These are phyloP conservation scores for Phycomyces nitens DNA, from an alignment of 192 early-diverging fungal genomes.

Conservation along the genomic window DNA sequence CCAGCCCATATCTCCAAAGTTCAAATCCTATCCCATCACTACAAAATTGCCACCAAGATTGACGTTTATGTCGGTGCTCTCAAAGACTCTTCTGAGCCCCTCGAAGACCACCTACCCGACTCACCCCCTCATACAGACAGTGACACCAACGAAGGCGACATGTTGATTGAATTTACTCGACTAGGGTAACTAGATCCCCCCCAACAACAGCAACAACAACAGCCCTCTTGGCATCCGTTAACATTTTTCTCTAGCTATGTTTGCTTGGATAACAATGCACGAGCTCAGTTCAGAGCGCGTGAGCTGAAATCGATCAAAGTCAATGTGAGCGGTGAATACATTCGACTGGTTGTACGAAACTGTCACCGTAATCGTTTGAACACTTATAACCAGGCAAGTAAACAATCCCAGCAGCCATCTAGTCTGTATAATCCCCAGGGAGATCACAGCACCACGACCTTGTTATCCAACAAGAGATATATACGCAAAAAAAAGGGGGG, in stretches of 20 bases:
- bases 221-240: too few relatives aligned
- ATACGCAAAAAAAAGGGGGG: too few relatives aligned
- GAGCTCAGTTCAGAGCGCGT: constrained; percentile 59
- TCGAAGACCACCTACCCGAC: constrained; percentile 1
- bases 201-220: too few relatives aligned
- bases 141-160: constrained; percentile 16
- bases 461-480: too few relatives aligned
- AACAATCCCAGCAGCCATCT: too few relatives aligned
- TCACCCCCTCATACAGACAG: constrained; percentile 3
- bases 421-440: too few relatives aligned
- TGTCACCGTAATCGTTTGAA: constrained; percentile 72
- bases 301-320: constrained; percentile 78
- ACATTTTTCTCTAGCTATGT: constrained; percentile 56
- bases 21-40: constrained; percentile 73
- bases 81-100: neutral
- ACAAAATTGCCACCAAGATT: constrained; percentile 70
- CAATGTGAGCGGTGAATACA: constrained; percentile 60
- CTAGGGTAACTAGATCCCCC: too few relatives aligned
- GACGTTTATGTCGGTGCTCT: constrained; percentile 62
- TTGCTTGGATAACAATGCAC: constrained; percentile 59
- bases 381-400: constrained; percentile 66
- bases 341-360: constrained; percentile 64
- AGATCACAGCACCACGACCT: too few relatives aligned
- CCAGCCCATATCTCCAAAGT: constrained; percentile 59
- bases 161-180: constrained; percentile 35